Conservation (phyloP, 1,284 basidiomycete genomes). For the Rhodotorula sp. region DNA sequence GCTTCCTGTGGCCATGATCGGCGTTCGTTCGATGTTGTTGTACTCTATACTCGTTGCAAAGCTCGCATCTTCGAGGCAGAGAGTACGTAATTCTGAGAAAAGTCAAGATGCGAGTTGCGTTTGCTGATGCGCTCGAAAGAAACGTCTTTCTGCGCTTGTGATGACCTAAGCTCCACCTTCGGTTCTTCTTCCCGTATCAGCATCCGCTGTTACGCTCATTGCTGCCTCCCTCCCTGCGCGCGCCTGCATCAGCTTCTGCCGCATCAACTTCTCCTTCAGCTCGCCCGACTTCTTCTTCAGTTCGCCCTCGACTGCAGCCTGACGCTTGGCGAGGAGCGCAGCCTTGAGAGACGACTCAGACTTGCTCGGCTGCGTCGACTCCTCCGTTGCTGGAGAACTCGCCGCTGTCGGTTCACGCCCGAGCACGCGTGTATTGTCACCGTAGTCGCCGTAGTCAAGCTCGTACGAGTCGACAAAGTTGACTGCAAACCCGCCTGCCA, state of each 20-base stretch:
- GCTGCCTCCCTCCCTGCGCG: neutral
- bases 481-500: neutral
- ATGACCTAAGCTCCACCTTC: neutral
- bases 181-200: neutral
- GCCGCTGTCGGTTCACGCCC: neutral
- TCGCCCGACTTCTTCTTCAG: slow-evolving; percentile 17
- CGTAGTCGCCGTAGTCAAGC: neutral
- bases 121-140: too few relatives aligned
- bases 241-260: slow-evolving; percentile 12
- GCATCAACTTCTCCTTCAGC: slow-evolving; percentile 26
- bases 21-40: neutral
- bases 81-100: neutral
- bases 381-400: neutral
- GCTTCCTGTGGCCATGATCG: neutral
- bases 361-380: neutral
- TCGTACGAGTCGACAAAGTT: neutral
- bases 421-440: too few relatives aligned
- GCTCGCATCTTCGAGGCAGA: neutral
- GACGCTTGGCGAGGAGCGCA: slow-evolving; percentile 19
- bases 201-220: neutral
- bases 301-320: slow-evolving; percentile 10
- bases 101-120: neutral
- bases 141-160: too few relatives aligned
- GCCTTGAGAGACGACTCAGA: slow-evolving; percentile 12
- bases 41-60: neutral